Evolutionary conservation across 108 stramenopile genomes (phyloP), one percentile per base, ranked within the genome.

Genomic region (Nitzschia sp.): DNA sequence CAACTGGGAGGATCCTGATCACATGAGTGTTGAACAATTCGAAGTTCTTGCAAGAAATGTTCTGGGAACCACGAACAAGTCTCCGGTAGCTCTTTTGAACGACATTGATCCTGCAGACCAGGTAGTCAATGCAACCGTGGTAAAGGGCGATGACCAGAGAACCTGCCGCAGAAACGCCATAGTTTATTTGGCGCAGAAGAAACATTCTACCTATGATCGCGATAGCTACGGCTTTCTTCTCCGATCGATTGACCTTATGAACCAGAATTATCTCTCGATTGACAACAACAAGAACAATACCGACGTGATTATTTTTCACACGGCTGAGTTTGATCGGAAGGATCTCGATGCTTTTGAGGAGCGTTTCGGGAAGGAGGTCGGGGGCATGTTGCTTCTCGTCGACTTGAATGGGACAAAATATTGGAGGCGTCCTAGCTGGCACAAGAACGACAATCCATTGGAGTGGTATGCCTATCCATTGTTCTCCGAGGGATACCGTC

Each of bases 401-500:
- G 70, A 83, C 54, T 42, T 83, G 1, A 19, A 67, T 0, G 58
- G 63, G 19, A 78, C 82, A 3, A 53, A 68, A 18, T 83, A 76
- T 45, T 83, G 82, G 82, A 59, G 35, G 29, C 76, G 82, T 29
- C 82, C 82, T 13, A 54, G 24, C 3, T 74, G 72, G 68, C 73
- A 83, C 47, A 23, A 38, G 28, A 63, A 68, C 1, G 82, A 83
- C 54, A 46, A 83, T 48, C 82, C 82, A 15, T 21, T 36, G 3
- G 24, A 60, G 2, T 83, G 82, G 82, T 78, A 75, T 65, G 76
- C 69, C 13, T 77, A 63, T 48, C 82, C 82, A 3, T 48, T 75
- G 54, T 83, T 83, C 46, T 78, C 76, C 9, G 82, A 83, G 47
- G 82, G 82, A 19, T 83, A 83, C 38, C 73, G 88, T 28, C 75